Conservation (phyloP, 345 rosid genomes). For the Triadica sebifera region DNA sequence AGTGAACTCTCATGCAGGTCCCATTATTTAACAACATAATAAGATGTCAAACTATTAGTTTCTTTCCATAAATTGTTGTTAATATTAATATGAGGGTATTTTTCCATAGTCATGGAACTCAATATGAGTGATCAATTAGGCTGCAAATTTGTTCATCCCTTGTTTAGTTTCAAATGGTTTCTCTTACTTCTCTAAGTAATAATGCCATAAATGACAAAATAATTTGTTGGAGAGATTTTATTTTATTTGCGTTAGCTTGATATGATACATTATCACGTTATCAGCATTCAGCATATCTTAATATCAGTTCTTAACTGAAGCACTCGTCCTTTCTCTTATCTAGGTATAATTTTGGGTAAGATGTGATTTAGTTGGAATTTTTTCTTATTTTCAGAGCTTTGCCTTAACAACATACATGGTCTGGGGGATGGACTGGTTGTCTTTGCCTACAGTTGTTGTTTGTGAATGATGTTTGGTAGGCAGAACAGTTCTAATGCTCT, state of each 20-base stretch:
- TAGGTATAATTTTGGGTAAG: neutral
- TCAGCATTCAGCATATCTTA: neutral
- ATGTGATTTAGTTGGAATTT: neutral
- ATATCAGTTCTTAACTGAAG: neutral
- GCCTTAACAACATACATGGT: conserved; percentile 22
- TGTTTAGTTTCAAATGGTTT: neutral
- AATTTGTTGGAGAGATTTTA: neutral
- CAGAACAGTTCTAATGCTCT: conserved; percentile 56
- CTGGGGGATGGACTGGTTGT: conserved; percentile 85
- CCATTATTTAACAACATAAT: neutral
- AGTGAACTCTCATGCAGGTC: neutral
- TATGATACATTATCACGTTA: neutral
- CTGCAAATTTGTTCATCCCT: neutral
- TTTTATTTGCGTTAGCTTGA: neutral
- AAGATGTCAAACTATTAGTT: too few species aligned
- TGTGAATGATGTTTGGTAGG: conserved; percentile 81
- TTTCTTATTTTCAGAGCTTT: conserved; percentile 12
- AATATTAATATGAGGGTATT: neutral
- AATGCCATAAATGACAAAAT: neutral
- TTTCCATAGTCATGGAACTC: neutral
- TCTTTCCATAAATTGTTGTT: neutral
- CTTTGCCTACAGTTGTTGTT: conserved; percentile 49
- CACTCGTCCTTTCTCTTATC: neutral
- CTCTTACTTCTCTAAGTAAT: too few species aligned
- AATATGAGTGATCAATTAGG: neutral